Evolutionary conservation across 2,329 filamentous ascomycete species (phyloP).

Genomic region (Talaromyces sp.): DNA sequence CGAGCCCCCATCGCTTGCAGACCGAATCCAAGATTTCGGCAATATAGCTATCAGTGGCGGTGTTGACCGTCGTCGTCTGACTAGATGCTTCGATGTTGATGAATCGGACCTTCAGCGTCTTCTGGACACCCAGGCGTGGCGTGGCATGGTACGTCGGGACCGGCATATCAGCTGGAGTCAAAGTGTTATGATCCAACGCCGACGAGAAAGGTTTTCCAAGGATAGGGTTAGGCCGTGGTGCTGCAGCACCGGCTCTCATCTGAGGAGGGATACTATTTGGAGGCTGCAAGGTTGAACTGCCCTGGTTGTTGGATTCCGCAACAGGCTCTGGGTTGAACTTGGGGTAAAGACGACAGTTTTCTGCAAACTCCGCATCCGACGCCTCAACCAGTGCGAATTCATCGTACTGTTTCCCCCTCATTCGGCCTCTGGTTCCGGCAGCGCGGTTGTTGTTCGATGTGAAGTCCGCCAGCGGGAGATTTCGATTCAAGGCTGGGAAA

Average conservation of each 20-base stretch:
- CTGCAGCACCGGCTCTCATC: conserved; percentile 20
- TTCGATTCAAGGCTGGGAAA: conserved; percentile 57
- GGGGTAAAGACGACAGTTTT: conserved; percentile 56
- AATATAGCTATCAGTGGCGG: conserved; percentile 62
- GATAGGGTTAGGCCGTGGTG: conserved; percentile 35
- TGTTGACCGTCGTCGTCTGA: conserved; percentile 51
- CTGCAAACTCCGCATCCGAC: conserved; percentile 49
- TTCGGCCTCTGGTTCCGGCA: conserved; percentile 48
- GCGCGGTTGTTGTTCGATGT: conserved; percentile 64
- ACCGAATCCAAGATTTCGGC: conserved; percentile 63
- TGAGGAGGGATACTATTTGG: conserved; percentile 17
- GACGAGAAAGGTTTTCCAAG: conserved; percentile 43
- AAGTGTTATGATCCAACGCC: conserved; percentile 40
- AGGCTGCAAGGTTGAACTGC: conserved; percentile 18
- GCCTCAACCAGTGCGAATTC: conserved; percentile 63
- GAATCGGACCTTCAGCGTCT: conserved; percentile 57
- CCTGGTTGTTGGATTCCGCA: conserved; percentile 25
- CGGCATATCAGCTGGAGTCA: conserved; percentile 44
- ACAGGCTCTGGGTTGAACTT: conserved; percentile 38
- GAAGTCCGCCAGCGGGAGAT: conserved; percentile 58
- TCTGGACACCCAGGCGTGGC: conserved; percentile 54
- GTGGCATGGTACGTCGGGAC: conserved; percentile 42
- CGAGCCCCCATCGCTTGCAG: conserved; percentile 59
- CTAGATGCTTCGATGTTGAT: conserved; percentile 55
- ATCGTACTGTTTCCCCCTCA: conserved; percentile 61